Conservation (phyloP, 176 grass and related monocot species). For the Avena sativa region DNA sequence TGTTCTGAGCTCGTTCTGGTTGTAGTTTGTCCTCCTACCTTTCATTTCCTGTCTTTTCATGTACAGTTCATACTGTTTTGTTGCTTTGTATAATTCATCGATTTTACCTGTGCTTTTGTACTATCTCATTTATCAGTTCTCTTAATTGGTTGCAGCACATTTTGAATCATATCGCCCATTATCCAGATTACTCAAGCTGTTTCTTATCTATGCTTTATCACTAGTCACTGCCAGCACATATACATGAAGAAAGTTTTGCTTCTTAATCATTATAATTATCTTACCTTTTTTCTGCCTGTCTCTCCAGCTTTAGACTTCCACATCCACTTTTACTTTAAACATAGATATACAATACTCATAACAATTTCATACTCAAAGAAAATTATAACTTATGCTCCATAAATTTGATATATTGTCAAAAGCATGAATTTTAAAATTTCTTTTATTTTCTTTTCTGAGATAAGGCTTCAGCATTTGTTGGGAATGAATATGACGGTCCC, state of each 20-base stretch:
- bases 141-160: constrained; percentile 21
- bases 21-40: not conserved
- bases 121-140: not conserved
- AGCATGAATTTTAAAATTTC: not conserved
- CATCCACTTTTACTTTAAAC: not conserved
- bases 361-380: not conserved
- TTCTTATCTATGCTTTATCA: not conserved
- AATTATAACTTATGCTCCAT: not conserved
- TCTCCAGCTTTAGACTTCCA: not conserved
- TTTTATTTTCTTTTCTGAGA: constrained; percentile 17
- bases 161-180: not conserved
- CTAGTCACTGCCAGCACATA: not conserved
- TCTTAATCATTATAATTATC: not conserved
- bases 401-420: not conserved
- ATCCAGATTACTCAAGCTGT: not conserved
- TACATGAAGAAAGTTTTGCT: not conserved
- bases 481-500: constrained; percentile 48
- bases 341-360: not conserved
- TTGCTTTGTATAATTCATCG: not conserved
- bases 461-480: constrained; percentile 59
- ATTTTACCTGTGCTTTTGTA: constrained; percentile 20
- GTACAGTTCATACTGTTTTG: not conserved
- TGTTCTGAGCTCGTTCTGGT: not conserved
- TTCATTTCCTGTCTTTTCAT: not conserved
- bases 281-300: not conserved